These are phyloP conservation scores for Mimosa pudica DNA, from an alignment of 306 rosid species.

Conservation along the genomic window DNA sequence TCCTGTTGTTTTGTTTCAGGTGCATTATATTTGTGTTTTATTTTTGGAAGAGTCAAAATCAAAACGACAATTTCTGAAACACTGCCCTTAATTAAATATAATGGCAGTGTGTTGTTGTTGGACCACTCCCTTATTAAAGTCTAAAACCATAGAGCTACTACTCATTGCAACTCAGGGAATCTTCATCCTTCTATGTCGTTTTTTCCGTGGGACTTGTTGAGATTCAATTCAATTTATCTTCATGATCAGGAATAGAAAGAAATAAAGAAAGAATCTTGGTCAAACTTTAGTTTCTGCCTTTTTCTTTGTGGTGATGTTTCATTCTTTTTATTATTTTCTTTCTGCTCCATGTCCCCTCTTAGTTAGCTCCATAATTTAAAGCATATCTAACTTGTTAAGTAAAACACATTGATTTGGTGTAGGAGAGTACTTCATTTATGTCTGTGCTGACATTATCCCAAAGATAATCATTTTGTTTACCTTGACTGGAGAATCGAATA, in stretches of 20 bases:
- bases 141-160: not conserved
- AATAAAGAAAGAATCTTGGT: conserved; percentile 12
- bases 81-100: not conserved
- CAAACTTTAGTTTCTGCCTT: not conserved
- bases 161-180: not conserved
- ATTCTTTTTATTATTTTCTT: not conserved
- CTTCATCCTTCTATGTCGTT: conserved; percentile 5
- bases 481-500: no score
- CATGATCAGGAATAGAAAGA: no score
- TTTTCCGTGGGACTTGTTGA: not conserved
- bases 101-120: not conserved
- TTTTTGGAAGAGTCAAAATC: not conserved
- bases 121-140: not conserved
- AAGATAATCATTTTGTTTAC: no score
- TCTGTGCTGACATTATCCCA: no score
- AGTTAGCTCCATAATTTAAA: not conserved
- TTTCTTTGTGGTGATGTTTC: not conserved
- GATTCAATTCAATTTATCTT: not conserved
- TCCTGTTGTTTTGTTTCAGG: not conserved
- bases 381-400: not conserved
- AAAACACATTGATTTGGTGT: not conserved
- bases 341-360: not conserved
- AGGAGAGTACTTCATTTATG: no score
- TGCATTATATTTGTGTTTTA: not conserved
- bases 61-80: conserved; percentile 1